Conservation (phyloP, 148 eudicot species). For the Bassia scoparia region DNA sequence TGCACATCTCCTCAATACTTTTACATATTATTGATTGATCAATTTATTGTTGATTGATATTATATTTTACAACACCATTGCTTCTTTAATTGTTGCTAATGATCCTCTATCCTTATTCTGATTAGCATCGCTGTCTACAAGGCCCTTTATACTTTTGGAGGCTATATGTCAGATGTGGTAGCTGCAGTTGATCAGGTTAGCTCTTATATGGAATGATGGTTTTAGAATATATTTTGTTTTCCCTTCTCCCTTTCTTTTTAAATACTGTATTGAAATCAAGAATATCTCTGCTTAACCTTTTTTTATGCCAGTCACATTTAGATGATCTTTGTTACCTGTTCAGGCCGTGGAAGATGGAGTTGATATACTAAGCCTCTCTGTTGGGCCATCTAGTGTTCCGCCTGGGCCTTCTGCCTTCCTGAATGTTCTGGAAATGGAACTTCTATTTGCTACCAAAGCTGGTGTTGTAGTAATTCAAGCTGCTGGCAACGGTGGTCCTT, state of each 20-base stretch:
- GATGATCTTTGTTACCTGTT: conserved; percentile 7
- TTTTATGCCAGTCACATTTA: neutral
- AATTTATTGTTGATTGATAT: neutral
- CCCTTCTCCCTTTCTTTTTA: neutral
- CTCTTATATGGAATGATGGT: neutral
- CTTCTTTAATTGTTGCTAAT: conserved; percentile 6
- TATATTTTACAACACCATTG: neutral
- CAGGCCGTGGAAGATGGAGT: conserved; percentile 74
- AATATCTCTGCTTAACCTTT: neutral
- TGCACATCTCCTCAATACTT: neutral
- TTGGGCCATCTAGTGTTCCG: conserved; percentile 63
- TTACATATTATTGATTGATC: neutral
- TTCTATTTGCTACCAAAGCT: conserved; percentile 62
- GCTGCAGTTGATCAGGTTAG: conserved; percentile 75
- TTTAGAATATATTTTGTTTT: neutral
- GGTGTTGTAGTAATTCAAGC: conserved; percentile 65
- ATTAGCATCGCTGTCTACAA: conserved; percentile 67
- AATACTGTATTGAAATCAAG: neutral
- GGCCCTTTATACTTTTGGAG: conserved; percentile 64
- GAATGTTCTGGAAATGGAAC: conserved; percentile 52
- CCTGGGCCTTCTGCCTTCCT: conserved; percentile 59
- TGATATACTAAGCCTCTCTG: conserved; percentile 59
- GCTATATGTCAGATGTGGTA: conserved; percentile 69
- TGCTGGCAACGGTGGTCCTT: conserved; percentile 69
- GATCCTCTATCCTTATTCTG: neutral